These are phyloP conservation scores for Hypoxylon lienhwacheense DNA, from an alignment of 495 filamentous ascomycete species.

Conservation along the genomic window DNA sequence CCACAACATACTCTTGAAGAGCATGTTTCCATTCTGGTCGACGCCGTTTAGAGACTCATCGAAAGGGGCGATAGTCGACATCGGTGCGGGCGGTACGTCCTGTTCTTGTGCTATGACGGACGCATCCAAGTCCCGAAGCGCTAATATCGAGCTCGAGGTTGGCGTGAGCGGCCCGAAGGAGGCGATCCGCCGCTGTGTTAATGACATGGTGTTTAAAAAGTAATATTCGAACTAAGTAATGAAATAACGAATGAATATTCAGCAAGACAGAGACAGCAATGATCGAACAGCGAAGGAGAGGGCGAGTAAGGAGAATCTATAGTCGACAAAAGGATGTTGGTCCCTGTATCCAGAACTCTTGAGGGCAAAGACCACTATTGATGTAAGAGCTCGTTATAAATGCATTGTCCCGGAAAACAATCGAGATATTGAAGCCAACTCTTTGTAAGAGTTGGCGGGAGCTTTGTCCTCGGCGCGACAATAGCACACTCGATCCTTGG, in stretches of 20 bases:
- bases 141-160: conserved; percentile 30
- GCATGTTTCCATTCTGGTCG: conserved; percentile 50
- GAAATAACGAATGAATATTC: conserved; percentile 7
- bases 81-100: conserved; percentile 21
- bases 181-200: conserved; percentile 38
- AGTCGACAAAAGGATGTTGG: conserved; percentile 23
- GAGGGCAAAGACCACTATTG: conserved; percentile 31
- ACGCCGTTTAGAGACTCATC: conserved; percentile 54
- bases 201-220: conserved; percentile 30
- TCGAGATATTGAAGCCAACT: conserved; percentile 1
- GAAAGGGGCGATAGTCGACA: conserved; percentile 50
- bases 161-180: conserved; percentile 32
- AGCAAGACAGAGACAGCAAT: conserved; percentile 12
- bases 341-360: conserved; percentile 24
- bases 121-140: conserved; percentile 28
- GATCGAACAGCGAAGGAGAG: conserved; percentile 19
- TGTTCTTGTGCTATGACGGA: conserved; percentile 20
- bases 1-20: conserved; percentile 54
- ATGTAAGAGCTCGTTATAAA: conserved; percentile 23
- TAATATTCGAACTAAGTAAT: conserved; percentile 6
- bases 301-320: conserved; percentile 29
- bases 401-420: conserved; percentile 37
- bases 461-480: conserved; percentile 20
- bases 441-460: conserved; percentile 19
- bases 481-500: conserved; percentile 1